Evolutionary conservation across 2,329 filamentous ascomycete species (phyloP).

Genomic region (Cucurbitaria berberidis): DNA sequence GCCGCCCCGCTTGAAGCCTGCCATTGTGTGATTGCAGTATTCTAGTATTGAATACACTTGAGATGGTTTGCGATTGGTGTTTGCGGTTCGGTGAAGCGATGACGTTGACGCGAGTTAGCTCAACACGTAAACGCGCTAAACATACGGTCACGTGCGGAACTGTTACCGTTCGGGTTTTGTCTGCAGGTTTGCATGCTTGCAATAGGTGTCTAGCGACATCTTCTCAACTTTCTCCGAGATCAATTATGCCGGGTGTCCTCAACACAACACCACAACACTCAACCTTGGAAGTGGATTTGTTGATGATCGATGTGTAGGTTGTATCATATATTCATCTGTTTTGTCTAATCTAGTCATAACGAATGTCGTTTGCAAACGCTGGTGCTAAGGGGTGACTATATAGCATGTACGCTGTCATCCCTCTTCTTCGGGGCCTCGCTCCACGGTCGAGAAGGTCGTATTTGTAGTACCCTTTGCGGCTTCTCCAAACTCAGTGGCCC

Average conservation of each 20-base stretch:
- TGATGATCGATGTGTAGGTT: background rate
- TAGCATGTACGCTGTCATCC: conserved; percentile 12
- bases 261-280: too few relatives aligned
- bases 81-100: background rate
- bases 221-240: too few relatives aligned
- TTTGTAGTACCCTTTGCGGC: conserved; percentile 19
- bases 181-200: too few relatives aligned
- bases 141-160: conserved; percentile 19
- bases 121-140: conserved; percentile 21
- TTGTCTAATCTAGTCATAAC: background rate
- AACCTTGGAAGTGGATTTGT: too few relatives aligned
- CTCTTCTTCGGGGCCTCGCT: conserved; percentile 22
- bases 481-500: conserved; percentile 27
- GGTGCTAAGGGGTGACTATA: conserved; percentile 3
- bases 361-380: background rate
- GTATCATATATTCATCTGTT: background rate
- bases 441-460: conserved; percentile 37
- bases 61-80: background rate
- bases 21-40: conserved; percentile 7
- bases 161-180: background rate
- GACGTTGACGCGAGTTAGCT: conserved; percentile 11
- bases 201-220: too few relatives aligned
- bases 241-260: too few relatives aligned
- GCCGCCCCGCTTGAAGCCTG: conserved; percentile 27
- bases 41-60: background rate